Conservation (phyloP, 2,329 filamentous ascomycete genomes). For the Penicillium polonicum region DNA sequence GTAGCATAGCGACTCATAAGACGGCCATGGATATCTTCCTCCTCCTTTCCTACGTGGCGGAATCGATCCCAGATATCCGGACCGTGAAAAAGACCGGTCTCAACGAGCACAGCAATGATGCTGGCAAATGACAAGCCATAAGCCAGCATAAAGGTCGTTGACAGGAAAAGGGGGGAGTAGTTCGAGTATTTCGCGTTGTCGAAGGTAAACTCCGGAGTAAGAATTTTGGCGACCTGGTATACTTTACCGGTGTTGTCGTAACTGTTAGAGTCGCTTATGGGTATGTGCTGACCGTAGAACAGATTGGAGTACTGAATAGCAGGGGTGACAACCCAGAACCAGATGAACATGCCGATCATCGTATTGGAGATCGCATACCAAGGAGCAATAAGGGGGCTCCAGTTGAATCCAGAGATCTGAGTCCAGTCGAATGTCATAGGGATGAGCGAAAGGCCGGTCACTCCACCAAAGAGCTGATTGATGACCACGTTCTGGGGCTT, state of each 20-base stretch:
- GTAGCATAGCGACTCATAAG: constrained; percentile 59
- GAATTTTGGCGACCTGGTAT: constrained; percentile 65
- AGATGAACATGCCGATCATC: constrained; percentile 63
- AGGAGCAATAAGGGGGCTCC: constrained; percentile 67
- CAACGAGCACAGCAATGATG: constrained; percentile 66
- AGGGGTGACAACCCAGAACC: constrained; percentile 61
- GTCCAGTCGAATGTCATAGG: constrained; percentile 66
- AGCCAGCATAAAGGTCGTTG: constrained; percentile 67
- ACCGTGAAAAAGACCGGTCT: constrained; percentile 66
- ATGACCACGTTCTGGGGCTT: constrained; percentile 65
- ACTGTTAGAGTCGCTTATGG: constrained; percentile 67
- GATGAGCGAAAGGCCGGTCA: constrained; percentile 20
- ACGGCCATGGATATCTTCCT: constrained; percentile 54
- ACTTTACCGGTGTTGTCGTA: constrained; percentile 67
- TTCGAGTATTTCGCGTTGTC: constrained; percentile 62
- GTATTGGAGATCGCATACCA: constrained; percentile 75
- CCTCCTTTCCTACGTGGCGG: constrained; percentile 55
- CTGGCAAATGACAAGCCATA: constrained; percentile 73
- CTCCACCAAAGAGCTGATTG: constrained; percentile 54
- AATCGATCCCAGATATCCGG: constrained; percentile 65
- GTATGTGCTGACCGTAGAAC: constrained; percentile 65
- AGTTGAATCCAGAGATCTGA: constrained; percentile 66
- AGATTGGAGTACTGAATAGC: constrained; percentile 64
- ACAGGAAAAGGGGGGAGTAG: constrained; percentile 63
- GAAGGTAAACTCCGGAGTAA: constrained; percentile 62